Evolutionary conservation across 169 alveolate species (phyloP).

Genomic region (Perkinsus marinus): DNA sequence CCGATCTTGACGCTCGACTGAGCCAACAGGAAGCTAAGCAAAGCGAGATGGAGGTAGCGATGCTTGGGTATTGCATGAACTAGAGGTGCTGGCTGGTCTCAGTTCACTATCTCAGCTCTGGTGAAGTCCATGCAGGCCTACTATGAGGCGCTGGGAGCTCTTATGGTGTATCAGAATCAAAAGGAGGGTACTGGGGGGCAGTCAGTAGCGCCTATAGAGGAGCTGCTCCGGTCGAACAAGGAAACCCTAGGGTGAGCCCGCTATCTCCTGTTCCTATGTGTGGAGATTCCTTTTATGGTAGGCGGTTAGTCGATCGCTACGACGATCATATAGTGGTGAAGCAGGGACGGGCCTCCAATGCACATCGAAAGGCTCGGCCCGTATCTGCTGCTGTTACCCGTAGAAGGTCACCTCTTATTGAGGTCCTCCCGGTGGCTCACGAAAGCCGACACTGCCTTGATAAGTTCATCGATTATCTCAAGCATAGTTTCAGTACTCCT

Average conservation of each 20-base stretch:
- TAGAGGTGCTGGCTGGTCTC: neutral
- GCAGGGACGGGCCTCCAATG: neutral
- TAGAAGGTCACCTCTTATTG: neutral
- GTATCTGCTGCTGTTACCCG: neutral
- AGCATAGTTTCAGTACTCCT: neutral
- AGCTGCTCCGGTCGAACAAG: neutral
- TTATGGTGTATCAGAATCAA: neutral
- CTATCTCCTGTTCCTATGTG: neutral
- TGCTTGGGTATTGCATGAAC: neutral
- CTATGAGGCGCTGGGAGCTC: neutral
- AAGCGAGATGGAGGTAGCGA: neutral
- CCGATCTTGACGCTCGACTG: neutral
- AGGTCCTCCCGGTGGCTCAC: too few species aligned
- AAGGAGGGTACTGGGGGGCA: neutral
- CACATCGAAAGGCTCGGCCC: neutral
- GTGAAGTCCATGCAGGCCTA: neutral
- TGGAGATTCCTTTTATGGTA: neutral
- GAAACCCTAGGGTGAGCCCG: neutral
- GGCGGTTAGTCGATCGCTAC: neutral
- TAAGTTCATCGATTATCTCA: neutral
- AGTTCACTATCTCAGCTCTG: neutral
- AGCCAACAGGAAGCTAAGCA: neutral
- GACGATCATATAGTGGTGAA: neutral
- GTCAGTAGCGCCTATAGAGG: neutral
- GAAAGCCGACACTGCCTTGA: neutral